These are phyloP conservation scores for Eustoma russellianum DNA, from an alignment of 257 asterid genomes.

Conservation along the genomic window DNA sequence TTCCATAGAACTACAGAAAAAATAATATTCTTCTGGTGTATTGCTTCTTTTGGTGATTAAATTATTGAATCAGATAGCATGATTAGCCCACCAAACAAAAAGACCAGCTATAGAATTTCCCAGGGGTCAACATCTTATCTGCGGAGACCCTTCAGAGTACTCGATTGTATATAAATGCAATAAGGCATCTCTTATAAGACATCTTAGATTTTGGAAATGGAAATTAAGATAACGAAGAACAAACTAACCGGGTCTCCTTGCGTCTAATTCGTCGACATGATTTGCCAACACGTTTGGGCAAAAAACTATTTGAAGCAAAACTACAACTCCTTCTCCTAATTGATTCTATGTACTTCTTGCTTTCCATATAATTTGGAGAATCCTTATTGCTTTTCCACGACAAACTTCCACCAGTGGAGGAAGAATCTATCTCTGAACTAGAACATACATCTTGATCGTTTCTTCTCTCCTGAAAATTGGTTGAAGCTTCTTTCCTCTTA, in stretches of 20 bases:
- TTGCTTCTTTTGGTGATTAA: no score
- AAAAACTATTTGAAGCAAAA: conserved; percentile 43
- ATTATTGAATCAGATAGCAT: no score
- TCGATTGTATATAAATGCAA: no score
- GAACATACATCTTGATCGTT: conserved; percentile 46
- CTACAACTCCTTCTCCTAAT: conserved; percentile 47
- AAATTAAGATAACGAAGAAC: conserved; percentile 3
- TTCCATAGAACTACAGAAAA: no score
- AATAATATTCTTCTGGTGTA: no score
- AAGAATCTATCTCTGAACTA: conserved; percentile 68
- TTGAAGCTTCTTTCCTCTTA: conserved; percentile 25
- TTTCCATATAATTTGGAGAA: conserved; percentile 41
- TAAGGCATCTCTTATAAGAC: no score
- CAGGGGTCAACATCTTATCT: no score
- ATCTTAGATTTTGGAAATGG: conserved; percentile 1
- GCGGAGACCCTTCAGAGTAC: no score
- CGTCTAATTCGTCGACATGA: conserved; percentile 80
- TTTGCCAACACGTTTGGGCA: conserved; percentile 61
- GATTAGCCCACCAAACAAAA: no score
- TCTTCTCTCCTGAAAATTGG: conserved; percentile 27
- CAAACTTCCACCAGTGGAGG: conserved; percentile 65
- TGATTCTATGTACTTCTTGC: conserved; percentile 45
- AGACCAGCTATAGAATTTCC: no score
- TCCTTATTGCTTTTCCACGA: conserved; percentile 76
- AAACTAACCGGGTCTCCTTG: conserved; percentile 57